A percentile compares a stretch with the other conserved stretches of the same genome.
phyloP scores from a whole-genome alignment of 768 basidiomycete species.

The Hysterangium stoloniferum region DNA sequence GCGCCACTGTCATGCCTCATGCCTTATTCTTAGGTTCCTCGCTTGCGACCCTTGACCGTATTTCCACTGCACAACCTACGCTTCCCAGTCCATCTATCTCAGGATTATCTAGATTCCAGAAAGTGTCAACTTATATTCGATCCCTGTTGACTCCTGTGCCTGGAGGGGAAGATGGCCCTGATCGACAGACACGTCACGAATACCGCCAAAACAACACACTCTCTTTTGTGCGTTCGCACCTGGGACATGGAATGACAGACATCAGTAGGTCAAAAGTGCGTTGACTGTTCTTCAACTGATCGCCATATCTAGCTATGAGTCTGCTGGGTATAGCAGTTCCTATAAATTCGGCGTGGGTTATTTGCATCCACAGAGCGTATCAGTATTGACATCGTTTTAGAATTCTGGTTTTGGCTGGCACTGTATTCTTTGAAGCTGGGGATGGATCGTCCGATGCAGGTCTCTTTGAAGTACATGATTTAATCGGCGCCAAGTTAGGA shows the following conservation, averaged over 20 bases:
- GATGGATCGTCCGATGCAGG: conserved; percentile 23
- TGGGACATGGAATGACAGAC: conserved; percentile 38
- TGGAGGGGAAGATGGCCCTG: conserved; percentile 8
- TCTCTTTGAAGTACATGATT: conserved; percentile 34
- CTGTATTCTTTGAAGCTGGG: conserved; percentile 29
- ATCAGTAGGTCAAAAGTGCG: conserved; percentile 22
- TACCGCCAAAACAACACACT: conserved; percentile 26
- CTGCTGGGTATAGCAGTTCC: conserved; percentile 39
- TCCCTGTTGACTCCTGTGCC: background rate
- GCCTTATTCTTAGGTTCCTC: conserved; percentile 36
- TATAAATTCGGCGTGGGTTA: conserved; percentile 34
- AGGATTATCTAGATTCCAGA: background rate
- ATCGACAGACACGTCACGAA: conserved; percentile 8
- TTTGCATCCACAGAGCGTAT: background rate
- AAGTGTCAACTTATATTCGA: background rate
- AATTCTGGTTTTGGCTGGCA: conserved; percentile 33
- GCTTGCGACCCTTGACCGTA: conserved; percentile 30
- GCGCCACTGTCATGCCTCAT: conserved; percentile 40
- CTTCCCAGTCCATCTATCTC: conserved; percentile 1
- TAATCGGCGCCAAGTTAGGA: conserved; percentile 35
- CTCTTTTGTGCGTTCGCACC: conserved; percentile 31
- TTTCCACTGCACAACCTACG: conserved; percentile 12
- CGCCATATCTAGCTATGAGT: conserved; percentile 19
- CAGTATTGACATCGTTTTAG: no score
- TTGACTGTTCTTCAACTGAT: no score